Conservation (phyloP, 2,329 filamentous ascomycete species). For the Botrytis tulipae region DNA sequence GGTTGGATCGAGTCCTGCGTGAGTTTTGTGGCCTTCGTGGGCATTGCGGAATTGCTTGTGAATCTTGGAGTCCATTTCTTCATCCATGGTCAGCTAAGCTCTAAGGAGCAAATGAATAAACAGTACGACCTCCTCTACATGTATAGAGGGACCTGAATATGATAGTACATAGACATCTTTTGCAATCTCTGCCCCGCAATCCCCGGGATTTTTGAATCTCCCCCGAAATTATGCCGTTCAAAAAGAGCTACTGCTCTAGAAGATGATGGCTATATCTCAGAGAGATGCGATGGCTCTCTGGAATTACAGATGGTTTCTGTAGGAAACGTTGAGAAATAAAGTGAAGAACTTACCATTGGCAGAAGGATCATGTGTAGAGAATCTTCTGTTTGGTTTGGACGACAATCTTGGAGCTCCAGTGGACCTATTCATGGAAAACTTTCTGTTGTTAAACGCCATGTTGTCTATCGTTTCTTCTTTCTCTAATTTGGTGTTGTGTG, state of each 20-base stretch:
- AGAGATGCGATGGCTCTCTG: background rate
- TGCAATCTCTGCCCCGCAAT: constrained; percentile 2
- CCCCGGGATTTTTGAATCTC: background rate
- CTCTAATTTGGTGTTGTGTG: background rate
- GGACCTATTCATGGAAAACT: constrained; percentile 66
- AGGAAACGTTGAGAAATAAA: background rate
- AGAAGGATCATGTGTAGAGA: constrained; percentile 58
- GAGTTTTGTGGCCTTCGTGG: constrained; percentile 86
- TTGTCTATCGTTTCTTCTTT: constrained; percentile 17
- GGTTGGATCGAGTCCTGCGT: constrained; percentile 85
- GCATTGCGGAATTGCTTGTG: constrained; percentile 87
- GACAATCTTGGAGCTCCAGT: constrained; percentile 58
- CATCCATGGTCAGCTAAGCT: background rate
- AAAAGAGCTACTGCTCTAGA: background rate
- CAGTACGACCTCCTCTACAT: background rate
- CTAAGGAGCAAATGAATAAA: background rate
- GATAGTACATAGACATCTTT: background rate
- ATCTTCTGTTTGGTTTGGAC: constrained; percentile 46
- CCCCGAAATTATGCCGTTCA: background rate
- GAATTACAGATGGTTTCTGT: background rate
- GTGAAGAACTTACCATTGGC: constrained; percentile 49
- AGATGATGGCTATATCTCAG: background rate
- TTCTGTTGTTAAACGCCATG: constrained; percentile 52
- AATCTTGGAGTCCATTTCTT: constrained; percentile 79
- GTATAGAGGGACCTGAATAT: background rate